Base-by-base conservation (phyloP, 176 grass and related monocot genomes). In the Oryza coarctata region DNA sequence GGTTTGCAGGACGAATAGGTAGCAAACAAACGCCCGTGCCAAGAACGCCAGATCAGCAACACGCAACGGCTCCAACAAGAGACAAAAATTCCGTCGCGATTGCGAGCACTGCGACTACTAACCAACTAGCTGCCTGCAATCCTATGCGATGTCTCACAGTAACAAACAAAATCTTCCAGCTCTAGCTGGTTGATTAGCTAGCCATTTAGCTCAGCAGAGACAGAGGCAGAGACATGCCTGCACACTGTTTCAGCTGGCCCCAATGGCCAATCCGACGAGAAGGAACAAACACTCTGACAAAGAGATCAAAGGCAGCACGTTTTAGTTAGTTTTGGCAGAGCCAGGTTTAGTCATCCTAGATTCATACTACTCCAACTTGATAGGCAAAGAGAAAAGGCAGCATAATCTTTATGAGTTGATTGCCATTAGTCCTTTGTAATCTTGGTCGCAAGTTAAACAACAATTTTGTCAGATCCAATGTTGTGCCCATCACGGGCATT, bases 21-120 rank as follows among this genome's bases (percentile, higher is more conserved):
- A 49, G 76, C 23, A 63, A 73, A 73, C 84, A 73, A 86, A 52
- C 40, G 40, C 75, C 83, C 83, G 83, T 85, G 83, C 32, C 47
- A 43, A 35, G 23, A 50, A 71, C 68, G 14, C 32, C 22, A 27
- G 57, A 86, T n/a, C 75, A 73, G 33, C 68, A 86, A 31, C 60
- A 57, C 30, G 68, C 11, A 28, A 22, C 30, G 5, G 65, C 35
- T 43, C 18, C 3, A 70, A 4, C 65, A 40, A 73, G 39, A 52
- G 84, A 73, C 76, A 60, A 72, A 34, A 63, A 0, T 36, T 9
- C 27, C 27, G 33, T 25, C 55, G n/a, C 55, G 6, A 22, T 8
- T 60, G 52, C 52, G 52, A 57, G 20, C 52, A 57, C 63, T 57
- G 83, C 50, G 70, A 45, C 33, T 44, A 14, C 25, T n/a, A n/a